Percentiles rank a stretch among this genome's conserved stretches.
phyloP scores from a whole-genome alignment of 2,329 filamentous ascomycete species.

The Aspergillus ochraceoroseus region DNA sequence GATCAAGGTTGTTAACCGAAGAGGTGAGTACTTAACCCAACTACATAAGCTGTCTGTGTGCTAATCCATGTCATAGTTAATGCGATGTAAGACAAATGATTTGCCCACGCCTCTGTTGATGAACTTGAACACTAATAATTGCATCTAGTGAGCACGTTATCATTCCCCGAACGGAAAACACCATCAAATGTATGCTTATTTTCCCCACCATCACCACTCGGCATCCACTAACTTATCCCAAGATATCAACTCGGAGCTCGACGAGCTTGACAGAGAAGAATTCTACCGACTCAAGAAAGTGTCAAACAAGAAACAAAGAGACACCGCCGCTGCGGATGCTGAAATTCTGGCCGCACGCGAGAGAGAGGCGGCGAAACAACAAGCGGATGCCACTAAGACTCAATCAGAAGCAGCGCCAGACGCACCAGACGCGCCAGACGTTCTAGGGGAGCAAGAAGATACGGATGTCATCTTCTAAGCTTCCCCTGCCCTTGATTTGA shows the following conservation, averaged over 20 bases:
- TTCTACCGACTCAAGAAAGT: conserved; percentile 98
- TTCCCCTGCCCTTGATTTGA: conserved; percentile 20
- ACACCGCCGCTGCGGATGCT: conserved; percentile 65
- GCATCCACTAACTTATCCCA: conserved; percentile 5
- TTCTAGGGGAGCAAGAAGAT: conserved; percentile 71
- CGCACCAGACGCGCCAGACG: conserved; percentile 52
- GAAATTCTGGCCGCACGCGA: conserved; percentile 60
- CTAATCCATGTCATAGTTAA: conserved; percentile 60
- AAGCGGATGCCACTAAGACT: conserved; percentile 45
- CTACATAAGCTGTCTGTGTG: background rate
- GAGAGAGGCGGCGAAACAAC: conserved; percentile 51
- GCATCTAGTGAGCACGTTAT: conserved; percentile 59
- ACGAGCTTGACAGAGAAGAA: conserved; percentile 95
- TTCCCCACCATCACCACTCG: background rate
- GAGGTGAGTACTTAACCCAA: conserved; percentile 56
- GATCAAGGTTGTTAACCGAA: conserved; percentile 96
- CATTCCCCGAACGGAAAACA: conserved; percentile 96
- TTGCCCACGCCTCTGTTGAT: background rate
- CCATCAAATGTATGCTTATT: conserved; percentile 75
- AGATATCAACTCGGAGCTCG: conserved; percentile 97
- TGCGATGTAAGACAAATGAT: conserved; percentile 72
- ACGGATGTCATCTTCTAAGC: conserved; percentile 77
- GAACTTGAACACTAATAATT: conserved; percentile 14
- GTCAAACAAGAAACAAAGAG: conserved; percentile 75
- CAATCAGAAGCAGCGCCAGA: conserved; percentile 37